Conservation (phyloP, 805 yeast species). For the Metschnikowia cubensis region DNA sequence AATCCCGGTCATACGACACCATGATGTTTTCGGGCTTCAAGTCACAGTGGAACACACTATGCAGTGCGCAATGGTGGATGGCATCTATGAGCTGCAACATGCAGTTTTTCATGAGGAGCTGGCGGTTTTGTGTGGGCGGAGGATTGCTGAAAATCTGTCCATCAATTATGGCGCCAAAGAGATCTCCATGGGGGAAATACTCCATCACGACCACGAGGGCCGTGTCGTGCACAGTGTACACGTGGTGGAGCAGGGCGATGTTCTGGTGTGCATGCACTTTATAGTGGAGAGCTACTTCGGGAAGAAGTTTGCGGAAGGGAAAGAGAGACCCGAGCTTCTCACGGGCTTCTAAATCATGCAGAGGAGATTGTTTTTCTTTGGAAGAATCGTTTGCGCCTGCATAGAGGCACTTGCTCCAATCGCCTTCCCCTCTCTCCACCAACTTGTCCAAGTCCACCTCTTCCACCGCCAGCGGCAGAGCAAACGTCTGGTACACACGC, state of each 20-base stretch:
- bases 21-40: constrained; percentile 41
- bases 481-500: not conserved
- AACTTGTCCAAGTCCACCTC: constrained; percentile 7
- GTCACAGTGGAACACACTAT: constrained; percentile 39
- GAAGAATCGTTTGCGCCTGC: not conserved
- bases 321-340: not conserved
- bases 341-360: no score
- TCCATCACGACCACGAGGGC: constrained; percentile 79
- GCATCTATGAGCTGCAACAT: constrained; percentile 39
- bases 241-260: constrained; percentile 70
- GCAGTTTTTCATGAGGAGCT: constrained; percentile 42
- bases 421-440: not conserved
- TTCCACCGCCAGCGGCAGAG: constrained; percentile 5
- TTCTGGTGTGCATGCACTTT: constrained; percentile 76
- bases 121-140: constrained; percentile 46
- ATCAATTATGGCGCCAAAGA: constrained; percentile 82
- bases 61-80: constrained; percentile 30
- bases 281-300: constrained; percentile 71
- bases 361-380: no score
- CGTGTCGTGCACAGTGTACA: constrained; percentile 51
- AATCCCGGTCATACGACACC: constrained; percentile 27
- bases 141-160: constrained; percentile 54
- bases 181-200: constrained; percentile 78
- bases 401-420: not conserved
- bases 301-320: constrained; percentile 34